phyloP scores from a whole-genome alignment of 225 moss, liverwort and hornwort species.

The Physcomitrellopsis africana region DNA sequence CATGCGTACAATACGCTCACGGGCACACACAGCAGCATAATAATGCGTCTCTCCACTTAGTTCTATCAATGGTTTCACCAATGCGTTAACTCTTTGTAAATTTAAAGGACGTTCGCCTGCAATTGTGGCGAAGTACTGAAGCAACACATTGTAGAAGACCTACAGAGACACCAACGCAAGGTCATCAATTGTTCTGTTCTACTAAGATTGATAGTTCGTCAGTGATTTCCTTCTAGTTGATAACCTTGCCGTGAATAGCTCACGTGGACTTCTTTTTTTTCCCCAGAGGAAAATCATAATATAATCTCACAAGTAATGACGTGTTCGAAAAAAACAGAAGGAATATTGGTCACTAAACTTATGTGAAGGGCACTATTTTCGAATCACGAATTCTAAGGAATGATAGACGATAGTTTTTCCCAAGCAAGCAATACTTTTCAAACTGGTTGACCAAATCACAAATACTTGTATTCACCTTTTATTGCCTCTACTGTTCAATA shows the following conservation, averaged over 20 bases:
- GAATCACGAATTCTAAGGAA: conserved; percentile 7
- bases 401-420: too few relatives aligned
- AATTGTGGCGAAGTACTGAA: conserved; percentile 90
- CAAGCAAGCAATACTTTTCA: too few relatives aligned
- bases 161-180: conserved; percentile 41
- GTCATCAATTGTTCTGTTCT: conserved; percentile 7
- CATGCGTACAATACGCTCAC: conserved; percentile 86
- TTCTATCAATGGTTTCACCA: conserved; percentile 84
- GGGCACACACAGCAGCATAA: conserved; percentile 94
- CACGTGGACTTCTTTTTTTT: too few relatives aligned
- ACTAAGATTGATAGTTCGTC: not conserved
- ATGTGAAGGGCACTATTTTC: not conserved
- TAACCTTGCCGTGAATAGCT: not conserved
- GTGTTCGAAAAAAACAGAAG: not conserved
- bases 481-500: not conserved
- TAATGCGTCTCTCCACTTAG: conserved; percentile 80
- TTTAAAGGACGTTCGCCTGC: conserved; percentile 73
- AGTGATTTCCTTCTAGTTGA: not conserved
- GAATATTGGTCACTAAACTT: conserved; percentile 3
- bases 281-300: too few relatives aligned
- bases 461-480: conserved; percentile 15
- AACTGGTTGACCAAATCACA: not conserved
- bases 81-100: conserved; percentile 68
- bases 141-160: conserved; percentile 91
- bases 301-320: not conserved